Evolutionary conservation across 2,329 filamentous ascomycete genomes (phyloP).

Genomic region (Lasiodiplodia hormozganensis): DNA sequence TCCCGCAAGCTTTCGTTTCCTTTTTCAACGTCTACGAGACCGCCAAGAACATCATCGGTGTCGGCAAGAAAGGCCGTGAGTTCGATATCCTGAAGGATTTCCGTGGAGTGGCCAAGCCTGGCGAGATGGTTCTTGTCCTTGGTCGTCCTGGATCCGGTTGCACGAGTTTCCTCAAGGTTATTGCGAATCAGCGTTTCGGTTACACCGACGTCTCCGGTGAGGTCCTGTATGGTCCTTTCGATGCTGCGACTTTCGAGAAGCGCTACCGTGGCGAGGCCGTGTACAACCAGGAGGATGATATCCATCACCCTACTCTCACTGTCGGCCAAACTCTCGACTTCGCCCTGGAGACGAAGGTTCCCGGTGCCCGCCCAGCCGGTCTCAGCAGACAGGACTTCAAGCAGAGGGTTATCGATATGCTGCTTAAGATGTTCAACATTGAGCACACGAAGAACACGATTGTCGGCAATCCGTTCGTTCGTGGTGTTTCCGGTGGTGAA

Average conservation of each 20-base stretch:
- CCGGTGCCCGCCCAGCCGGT: conserved; percentile 77
- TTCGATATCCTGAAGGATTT: conserved; percentile 77
- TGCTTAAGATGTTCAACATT: conserved; percentile 93
- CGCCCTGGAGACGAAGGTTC: conserved; percentile 83
- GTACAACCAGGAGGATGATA: conserved; percentile 86
- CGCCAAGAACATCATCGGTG: conserved; percentile 66
- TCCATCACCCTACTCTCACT: conserved; percentile 84
- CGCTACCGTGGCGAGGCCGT: conserved; percentile 81
- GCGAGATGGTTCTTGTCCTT: conserved; percentile 87
- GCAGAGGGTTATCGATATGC: conserved; percentile 72
- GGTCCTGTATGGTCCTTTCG: conserved; percentile 78
- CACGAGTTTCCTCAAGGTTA: conserved; percentile 62
- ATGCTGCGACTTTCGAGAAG: conserved; percentile 71
- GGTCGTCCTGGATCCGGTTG: conserved; percentile 73
- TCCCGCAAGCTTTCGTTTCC: conserved; percentile 76
- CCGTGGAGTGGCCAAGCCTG: conserved; percentile 65
- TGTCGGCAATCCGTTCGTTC: conserved; percentile 81
- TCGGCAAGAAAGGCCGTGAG: conserved; percentile 72
- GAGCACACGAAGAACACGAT: conserved; percentile 86
- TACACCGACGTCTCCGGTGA: conserved; percentile 72
- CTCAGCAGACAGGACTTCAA: conserved; percentile 78
- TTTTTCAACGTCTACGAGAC: conserved; percentile 79
- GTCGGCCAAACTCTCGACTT: conserved; percentile 88
- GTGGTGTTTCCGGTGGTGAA: conserved; percentile 81
- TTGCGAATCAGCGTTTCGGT: conserved; percentile 63